A percentile compares a stretch with the other conserved stretches of the same genome.
Conservation (phyloP, 441 rosid species). For the Aquilaria agallochum region DNA sequence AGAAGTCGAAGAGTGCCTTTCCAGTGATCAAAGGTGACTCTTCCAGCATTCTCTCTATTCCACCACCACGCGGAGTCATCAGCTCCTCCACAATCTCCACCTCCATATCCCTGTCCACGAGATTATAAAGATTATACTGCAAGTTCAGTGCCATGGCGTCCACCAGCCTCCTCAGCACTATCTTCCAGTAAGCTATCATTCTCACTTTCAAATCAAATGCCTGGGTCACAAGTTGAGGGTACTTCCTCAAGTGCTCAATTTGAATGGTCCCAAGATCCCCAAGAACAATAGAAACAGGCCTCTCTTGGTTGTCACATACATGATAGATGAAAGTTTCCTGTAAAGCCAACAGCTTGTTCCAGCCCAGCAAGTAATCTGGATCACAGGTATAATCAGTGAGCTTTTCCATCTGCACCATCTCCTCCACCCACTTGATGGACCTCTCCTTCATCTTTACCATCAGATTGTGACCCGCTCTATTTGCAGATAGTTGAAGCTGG, state of each 20-base stretch:
- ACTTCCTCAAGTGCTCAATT: slow-evolving; percentile 1
- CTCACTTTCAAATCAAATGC: slow-evolving; percentile 36
- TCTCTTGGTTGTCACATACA: fast-evolving
- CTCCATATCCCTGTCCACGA: slow-evolving; percentile 24
- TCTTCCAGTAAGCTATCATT: slow-evolving; percentile 12
- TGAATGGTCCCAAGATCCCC: slow-evolving; percentile 11
- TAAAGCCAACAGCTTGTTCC: slow-evolving; percentile 19
- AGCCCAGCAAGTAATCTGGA: slow-evolving; percentile 22
- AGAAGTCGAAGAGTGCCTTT: too few species aligned
- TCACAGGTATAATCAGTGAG: slow-evolving; percentile 7
- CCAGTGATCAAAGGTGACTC: slow-evolving; percentile 2
- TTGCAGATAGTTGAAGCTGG: slow-evolving; percentile 3
- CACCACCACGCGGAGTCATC: slow-evolving; percentile 17
- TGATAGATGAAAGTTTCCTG: neutral
- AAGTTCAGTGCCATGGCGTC: slow-evolving; percentile 24
- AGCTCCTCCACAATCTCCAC: slow-evolving; percentile 13
- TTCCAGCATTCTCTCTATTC: slow-evolving; percentile 22
- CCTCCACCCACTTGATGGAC: slow-evolving; percentile 16
- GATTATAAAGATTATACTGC: slow-evolving; percentile 13
- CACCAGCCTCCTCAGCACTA: slow-evolving; percentile 26
- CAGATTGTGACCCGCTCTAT: slow-evolving; percentile 4
- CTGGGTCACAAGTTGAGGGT: neutral
- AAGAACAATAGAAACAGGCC: neutral
- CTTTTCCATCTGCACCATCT: slow-evolving; percentile 23
- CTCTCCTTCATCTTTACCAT: slow-evolving; percentile 16